phyloP scores from a whole-genome alignment of 805 yeast species.

The Lachancea lanzarotensis region DNA sequence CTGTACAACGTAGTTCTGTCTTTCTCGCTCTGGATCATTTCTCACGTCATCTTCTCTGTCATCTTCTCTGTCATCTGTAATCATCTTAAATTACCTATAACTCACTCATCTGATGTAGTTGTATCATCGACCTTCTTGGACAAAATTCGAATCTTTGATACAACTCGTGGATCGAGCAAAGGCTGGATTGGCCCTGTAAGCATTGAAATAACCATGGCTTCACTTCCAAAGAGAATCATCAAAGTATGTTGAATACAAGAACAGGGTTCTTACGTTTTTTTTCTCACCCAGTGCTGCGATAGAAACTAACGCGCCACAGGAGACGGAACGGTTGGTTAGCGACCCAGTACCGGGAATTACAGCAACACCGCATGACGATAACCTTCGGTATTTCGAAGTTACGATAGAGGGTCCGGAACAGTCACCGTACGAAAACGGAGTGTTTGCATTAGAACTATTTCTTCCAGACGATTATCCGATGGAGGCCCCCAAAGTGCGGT shows the following conservation, averaged over 20 bases:
- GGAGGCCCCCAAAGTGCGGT: constrained; percentile 96
- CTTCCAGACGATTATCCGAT: constrained; percentile 96
- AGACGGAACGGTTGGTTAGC: constrained; percentile 82
- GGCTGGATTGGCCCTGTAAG: no score
- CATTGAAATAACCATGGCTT: constrained; percentile 31
- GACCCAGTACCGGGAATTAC: constrained; percentile 97
- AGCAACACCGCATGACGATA: constrained; percentile 91
- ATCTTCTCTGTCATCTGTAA: no score
- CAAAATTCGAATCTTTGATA: neutral
- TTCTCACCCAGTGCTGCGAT: neutral
- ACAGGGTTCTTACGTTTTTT: no score
- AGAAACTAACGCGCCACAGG: constrained; percentile 35
- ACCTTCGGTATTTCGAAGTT: constrained; percentile 87
- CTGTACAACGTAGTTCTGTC: no score
- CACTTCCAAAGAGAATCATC: constrained; percentile 83
- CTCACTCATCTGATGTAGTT: neutral
- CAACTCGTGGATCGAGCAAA: no score
- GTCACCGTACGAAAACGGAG: constrained; percentile 86
- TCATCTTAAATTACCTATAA: neutral
- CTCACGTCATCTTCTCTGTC: no score
- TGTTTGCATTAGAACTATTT: constrained; percentile 75
- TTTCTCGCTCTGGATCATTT: no score
- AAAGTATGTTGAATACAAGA: constrained; percentile 43
- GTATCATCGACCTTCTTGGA: neutral
- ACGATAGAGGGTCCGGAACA: constrained; percentile 85